These are phyloP conservation scores for Rhododendron vialii DNA, from an alignment of 148 eudicot genomes.

Conservation along the genomic window DNA sequence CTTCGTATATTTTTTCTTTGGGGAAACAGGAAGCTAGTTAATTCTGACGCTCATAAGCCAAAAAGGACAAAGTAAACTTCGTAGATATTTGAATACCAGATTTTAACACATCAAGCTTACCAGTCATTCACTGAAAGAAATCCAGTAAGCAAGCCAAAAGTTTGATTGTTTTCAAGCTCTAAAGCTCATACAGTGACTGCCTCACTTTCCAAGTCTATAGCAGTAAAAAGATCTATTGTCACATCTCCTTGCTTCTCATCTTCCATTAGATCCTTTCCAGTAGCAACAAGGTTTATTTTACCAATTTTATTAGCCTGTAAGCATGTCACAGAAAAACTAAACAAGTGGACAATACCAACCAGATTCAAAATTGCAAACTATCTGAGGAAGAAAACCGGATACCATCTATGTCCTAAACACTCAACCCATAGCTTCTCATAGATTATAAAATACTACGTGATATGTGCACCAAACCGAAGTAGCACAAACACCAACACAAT, in stretches of 20 bases:
- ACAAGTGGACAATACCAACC: neutral
- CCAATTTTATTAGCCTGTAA: slow-evolving; percentile 93
- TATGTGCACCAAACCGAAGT: neutral
- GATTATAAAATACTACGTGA: neutral
- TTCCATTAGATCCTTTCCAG: slow-evolving; percentile 99
- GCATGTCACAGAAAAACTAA: neutral
- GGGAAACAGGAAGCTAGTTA: neutral
- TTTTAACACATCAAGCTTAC: slow-evolving; percentile 31
- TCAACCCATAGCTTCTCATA: slow-evolving; percentile 1
- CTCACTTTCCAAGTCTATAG: slow-evolving; percentile 76
- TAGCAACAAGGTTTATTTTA: slow-evolving; percentile 95
- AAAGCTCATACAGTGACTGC: slow-evolving; percentile 63
- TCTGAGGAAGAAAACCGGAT: neutral
- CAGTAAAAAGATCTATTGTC: slow-evolving; percentile 81
- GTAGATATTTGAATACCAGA: slow-evolving; percentile 4
- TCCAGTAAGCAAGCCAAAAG: slow-evolving; percentile 79
- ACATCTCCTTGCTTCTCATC: slow-evolving; percentile 98
- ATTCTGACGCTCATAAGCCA: neutral
- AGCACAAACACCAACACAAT: neutral
- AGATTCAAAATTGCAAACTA: neutral
- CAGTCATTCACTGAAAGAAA: slow-evolving; percentile 93
- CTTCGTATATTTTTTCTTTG: neutral
- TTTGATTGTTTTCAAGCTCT: slow-evolving; percentile 79
- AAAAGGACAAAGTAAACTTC: neutral
- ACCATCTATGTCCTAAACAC: neutral